Evolutionary conservation across 2,329 filamentous ascomycete species (phyloP), one percentile per base, ranked within the genome.

Genomic region (Verticillium dahliae): DNA sequence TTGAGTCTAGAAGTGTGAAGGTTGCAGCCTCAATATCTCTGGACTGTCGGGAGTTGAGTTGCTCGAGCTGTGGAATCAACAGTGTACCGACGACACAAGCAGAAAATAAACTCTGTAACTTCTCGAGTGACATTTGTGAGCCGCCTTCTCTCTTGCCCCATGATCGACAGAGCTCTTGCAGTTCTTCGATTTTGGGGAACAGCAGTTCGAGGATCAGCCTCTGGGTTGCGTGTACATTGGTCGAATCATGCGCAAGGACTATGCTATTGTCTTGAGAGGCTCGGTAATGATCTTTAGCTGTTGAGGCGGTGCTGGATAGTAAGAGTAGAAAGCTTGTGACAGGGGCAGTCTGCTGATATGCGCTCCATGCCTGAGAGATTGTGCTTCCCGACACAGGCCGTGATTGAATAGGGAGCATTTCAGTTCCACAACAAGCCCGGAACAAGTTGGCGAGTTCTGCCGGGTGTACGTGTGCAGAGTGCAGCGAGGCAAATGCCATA

Each of bases 381-480:
- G 75, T 66, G 0, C 81, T 81, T 6, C 81, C 80, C n/a, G 80
- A 79, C 2, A 76, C 70, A 35, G 74, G 70, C 14, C 75, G 69
- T 1, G 63, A 63, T 9, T 68, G 63, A 56, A 74, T 67, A 4
- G 68, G 61, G 18, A 81, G 62, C 6, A 70, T 67, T 4, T 73
- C 67, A 37, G 73, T 67, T 10, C 90, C 90, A 41, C 89, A 86
- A 67, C 90, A 91, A 15, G 83, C 81, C 63, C 85, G 78, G n/a
- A 97, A 72, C 4, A 96, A 75, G 65, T 85, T 86, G 41, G 90
- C 75, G 27, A 96, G 73, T 65, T 92, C 85, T 37, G 82, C 70
- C 4, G 90, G 85, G 15, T 83, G 82, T 45, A 87, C 83, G 71
- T 90, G 89, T 11, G 79, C 74, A 2, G 87, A 84, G 66, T 88